A percentile compares a stretch with the other conserved stretches of the same genome.
phyloP scores from a whole-genome alignment of 148 eudicot species.

The Chenopodium suecicum region DNA sequence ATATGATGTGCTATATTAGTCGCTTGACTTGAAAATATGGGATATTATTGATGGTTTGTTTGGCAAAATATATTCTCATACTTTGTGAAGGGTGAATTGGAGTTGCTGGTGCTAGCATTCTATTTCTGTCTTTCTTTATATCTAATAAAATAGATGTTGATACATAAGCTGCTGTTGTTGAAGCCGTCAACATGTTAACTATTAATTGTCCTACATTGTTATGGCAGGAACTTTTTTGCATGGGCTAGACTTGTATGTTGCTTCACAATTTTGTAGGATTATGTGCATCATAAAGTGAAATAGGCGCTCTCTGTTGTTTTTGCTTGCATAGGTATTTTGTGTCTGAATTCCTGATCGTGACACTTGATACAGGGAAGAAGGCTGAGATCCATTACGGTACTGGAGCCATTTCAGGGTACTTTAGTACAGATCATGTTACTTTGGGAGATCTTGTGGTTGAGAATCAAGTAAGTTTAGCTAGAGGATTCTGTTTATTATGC shows the following conservation, averaged over 20 bases:
- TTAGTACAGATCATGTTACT: slow-evolving; percentile 73
- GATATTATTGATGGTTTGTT: neutral
- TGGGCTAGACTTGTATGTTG: neutral
- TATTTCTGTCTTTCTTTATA: no score
- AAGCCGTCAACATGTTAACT: neutral
- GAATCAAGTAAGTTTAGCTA: slow-evolving; percentile 50
- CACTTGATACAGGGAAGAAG: slow-evolving; percentile 56
- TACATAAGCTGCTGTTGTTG: neutral
- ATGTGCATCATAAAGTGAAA: neutral
- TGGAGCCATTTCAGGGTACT: slow-evolving; percentile 89
- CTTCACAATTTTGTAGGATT: neutral
- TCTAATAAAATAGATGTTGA: no score
- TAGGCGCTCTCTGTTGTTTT: neutral
- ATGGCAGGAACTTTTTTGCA: neutral
- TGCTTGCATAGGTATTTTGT: neutral
- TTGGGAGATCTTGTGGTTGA: slow-evolving; percentile 74
- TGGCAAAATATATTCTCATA: neutral
- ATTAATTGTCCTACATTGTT: neutral
- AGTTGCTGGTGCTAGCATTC: no score
- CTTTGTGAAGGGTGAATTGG: neutral
- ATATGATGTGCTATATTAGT: neutral
- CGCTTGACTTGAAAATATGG: neutral
- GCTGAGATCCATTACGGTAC: slow-evolving; percentile 90
- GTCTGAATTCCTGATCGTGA: neutral
- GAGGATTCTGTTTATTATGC: neutral